These are phyloP conservation scores for Sphaerulina vaccinii DNA, from an alignment of 2,329 filamentous ascomycete species.

Conservation along the genomic window DNA sequence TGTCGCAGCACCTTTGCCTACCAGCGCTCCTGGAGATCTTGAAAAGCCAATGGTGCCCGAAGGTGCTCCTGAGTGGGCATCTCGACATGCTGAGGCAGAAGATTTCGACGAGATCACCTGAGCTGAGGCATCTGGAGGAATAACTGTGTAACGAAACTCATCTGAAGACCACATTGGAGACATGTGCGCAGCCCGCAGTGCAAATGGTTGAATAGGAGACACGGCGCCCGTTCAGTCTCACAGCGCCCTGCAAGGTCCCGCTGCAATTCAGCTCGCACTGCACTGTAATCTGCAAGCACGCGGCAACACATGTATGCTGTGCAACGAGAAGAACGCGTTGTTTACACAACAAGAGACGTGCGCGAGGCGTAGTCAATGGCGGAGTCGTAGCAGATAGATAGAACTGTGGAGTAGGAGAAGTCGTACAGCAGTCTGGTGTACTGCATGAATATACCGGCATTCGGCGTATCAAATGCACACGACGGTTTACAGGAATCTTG, in stretches of 20 bases:
- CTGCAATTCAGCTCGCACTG: constrained; percentile 11
- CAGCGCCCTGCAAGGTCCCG: constrained; percentile 13
- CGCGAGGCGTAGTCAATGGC: background rate
- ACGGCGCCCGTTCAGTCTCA: background rate
- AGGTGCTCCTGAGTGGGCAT: constrained; percentile 16
- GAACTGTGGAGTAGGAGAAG: background rate
- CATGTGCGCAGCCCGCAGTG: background rate
- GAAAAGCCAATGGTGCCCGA: background rate
- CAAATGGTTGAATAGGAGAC: background rate
- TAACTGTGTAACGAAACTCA: background rate
- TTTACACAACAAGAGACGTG: background rate
- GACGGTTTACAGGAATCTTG: too few relatives aligned
- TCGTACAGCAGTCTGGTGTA: background rate
- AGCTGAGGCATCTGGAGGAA: background rate
- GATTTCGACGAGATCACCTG: constrained; percentile 20
- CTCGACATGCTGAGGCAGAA: constrained; percentile 18
- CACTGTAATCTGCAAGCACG: constrained; percentile 2
- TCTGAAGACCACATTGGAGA: background rate
- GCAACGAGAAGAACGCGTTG: background rate
- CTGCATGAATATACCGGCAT: background rate
- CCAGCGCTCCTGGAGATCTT: constrained; percentile 8
- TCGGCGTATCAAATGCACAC: background rate
- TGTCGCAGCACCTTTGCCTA: constrained; percentile 1
- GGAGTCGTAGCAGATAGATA: background rate
- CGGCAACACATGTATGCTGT: constrained; percentile 4